A percentile compares a stretch with the other conserved stretches of the same genome.
These are phyloP conservation scores for Cyclostephanos invisitatus DNA, from an alignment of 108 stramenopile genomes.

Conservation along the genomic window DNA sequence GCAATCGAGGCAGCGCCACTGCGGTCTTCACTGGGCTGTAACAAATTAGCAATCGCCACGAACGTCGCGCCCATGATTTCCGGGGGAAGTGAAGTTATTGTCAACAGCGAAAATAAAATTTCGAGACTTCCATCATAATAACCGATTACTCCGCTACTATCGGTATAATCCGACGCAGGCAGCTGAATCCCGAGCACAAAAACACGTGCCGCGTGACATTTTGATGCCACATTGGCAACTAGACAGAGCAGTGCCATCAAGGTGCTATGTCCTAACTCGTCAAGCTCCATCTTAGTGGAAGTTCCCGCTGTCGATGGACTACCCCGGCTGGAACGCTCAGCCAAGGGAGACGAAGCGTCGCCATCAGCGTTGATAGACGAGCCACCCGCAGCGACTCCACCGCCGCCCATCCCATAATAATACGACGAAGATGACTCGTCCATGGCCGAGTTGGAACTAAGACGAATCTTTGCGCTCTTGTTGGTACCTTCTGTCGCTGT, in stretches of 20 bases:
- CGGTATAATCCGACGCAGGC: slow-evolving; percentile 27
- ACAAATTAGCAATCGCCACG: slow-evolving; percentile 69
- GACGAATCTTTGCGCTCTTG: slow-evolving; percentile 24
- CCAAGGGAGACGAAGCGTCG: slow-evolving; percentile 28
- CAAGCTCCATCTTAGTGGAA: slow-evolving; percentile 60
- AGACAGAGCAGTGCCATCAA: slow-evolving; percentile 58
- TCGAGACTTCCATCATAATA: slow-evolving; percentile 60
- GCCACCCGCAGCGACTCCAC: slow-evolving; percentile 21
- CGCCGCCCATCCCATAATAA: slow-evolving; percentile 69
- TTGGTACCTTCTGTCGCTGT: slow-evolving; percentile 19
- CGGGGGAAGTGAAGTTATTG: slow-evolving; percentile 57
- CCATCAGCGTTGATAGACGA: background rate
- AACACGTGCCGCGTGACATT: slow-evolving; percentile 49
- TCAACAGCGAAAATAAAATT: slow-evolving; percentile 71
- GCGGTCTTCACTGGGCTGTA: slow-evolving; percentile 34
- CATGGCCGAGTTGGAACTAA: slow-evolving; percentile 46
- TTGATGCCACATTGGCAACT: slow-evolving; percentile 61
- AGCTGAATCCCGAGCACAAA: slow-evolving; percentile 56
- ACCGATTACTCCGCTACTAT: slow-evolving; percentile 10
- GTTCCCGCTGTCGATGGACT: slow-evolving; percentile 24
- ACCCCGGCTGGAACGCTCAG: slow-evolving; percentile 14
- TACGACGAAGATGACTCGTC: slow-evolving; percentile 56
- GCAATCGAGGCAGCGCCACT: slow-evolving; percentile 34
- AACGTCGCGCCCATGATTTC: slow-evolving; percentile 66
- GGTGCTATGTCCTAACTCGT: slow-evolving; percentile 46